Evolutionary conservation across 352 stramenopile genomes (phyloP).

Genomic region (Aphanomyces stellatus): DNA sequence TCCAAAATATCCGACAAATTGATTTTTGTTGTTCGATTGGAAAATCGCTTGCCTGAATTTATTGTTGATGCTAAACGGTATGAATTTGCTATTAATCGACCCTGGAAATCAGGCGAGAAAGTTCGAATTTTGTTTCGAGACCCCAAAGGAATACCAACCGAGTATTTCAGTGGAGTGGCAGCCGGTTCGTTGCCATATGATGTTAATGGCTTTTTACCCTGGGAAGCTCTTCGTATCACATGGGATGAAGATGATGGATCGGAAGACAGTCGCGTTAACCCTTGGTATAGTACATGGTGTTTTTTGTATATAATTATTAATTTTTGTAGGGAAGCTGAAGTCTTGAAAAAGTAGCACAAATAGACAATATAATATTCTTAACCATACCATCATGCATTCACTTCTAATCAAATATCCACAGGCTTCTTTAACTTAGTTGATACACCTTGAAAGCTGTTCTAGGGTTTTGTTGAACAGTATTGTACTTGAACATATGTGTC

Average conservation of each 20-base stretch:
- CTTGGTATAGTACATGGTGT: conserved; percentile 62
- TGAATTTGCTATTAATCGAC: conserved; percentile 38
- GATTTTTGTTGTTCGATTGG: conserved; percentile 54
- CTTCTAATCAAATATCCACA: too few species aligned
- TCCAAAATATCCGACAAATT: neutral
- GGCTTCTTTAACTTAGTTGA: too few species aligned
- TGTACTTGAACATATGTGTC: too few species aligned
- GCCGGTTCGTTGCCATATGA: conserved; percentile 58
- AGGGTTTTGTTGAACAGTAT: too few species aligned
- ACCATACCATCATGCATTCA: too few species aligned
- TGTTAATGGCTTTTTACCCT: conserved; percentile 54
- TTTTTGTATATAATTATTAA: neutral
- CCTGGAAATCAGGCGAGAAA: conserved; percentile 53
- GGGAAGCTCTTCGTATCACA: conserved; percentile 68
- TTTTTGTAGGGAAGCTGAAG: conserved; percentile 15
- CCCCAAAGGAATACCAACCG: conserved; percentile 46
- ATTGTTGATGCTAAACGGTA: conserved; percentile 68
- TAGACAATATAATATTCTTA: too few species aligned
- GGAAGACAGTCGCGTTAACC: conserved; percentile 75
- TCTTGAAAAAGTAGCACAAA: too few species aligned
- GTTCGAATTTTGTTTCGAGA: conserved; percentile 77
- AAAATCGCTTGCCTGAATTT: conserved; percentile 71
- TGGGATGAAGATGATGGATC: conserved; percentile 82
- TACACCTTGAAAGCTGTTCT: too few species aligned
- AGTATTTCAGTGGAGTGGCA: conserved; percentile 62